These are phyloP conservation scores for Chytriomyces sp. DNA, from an alignment of 192 early-diverging fungal genomes.

Conservation along the genomic window DNA sequence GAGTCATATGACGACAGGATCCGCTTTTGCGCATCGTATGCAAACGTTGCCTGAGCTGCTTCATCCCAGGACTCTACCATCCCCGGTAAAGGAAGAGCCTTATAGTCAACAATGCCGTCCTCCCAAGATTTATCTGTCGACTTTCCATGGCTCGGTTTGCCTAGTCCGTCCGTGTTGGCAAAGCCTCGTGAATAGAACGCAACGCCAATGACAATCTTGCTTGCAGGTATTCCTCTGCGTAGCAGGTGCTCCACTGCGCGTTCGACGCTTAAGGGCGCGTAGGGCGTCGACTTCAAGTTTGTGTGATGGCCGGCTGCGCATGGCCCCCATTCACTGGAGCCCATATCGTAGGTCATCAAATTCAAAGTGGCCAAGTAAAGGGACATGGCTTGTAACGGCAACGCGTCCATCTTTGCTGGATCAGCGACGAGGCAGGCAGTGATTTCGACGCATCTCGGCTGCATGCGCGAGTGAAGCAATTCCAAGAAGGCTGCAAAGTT, in stretches of 20 bases:
- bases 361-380: constrained; percentile 68
- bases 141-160: constrained; percentile 55
- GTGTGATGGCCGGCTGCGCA: constrained; percentile 82
- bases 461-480: constrained; percentile 61
- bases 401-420: constrained; percentile 46
- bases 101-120: constrained; percentile 89
- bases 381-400: constrained; percentile 45
- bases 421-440: constrained; percentile 51
- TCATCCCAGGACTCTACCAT: constrained; percentile 78
- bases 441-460: constrained; percentile 35
- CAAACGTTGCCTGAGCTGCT: constrained; percentile 73
- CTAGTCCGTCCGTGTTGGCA: constrained; percentile 68
- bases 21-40: constrained; percentile 67
- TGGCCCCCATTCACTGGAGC: constrained; percentile 49
- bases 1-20: constrained; percentile 86
- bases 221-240: constrained; percentile 69
- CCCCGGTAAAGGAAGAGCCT: constrained; percentile 66
- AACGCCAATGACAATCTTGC: constrained; percentile 88
- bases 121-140: constrained; percentile 87
- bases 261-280: constrained; percentile 60
- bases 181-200: constrained; percentile 95
- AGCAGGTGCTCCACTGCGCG: constrained; percentile 75
- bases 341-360: constrained; percentile 84
- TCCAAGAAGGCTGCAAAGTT: constrained; percentile 79
- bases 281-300: constrained; percentile 70